A percentile compares a stretch with the other conserved stretches of the same genome.
These are phyloP conservation scores for Cairneyella variabilis DNA, from an alignment of 495 filamentous ascomycete species.

Conservation along the genomic window DNA sequence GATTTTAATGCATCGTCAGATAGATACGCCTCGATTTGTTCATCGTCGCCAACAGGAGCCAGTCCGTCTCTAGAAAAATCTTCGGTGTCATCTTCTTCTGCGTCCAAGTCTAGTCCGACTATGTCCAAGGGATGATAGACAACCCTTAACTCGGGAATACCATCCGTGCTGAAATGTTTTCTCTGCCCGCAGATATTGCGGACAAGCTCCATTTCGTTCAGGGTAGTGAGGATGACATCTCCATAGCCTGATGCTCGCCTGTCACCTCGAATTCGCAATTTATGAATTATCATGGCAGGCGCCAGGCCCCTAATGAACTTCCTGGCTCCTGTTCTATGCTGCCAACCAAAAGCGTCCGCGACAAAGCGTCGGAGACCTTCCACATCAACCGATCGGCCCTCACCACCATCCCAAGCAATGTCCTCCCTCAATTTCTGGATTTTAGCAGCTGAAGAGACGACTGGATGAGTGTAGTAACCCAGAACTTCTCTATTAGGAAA, in stretches of 20 bases:
- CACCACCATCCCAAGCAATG: conserved; percentile 57
- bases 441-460: conserved; percentile 61
- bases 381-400: too few species aligned
- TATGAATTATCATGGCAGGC: conserved; percentile 67
- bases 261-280: conserved; percentile 45
- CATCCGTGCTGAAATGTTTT: conserved; percentile 69
- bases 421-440: conserved; percentile 52
- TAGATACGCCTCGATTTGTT: conserved; percentile 46
- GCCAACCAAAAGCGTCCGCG: conserved; percentile 82
- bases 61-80: conserved; percentile 44
- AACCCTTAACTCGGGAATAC: conserved; percentile 69
- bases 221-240: conserved; percentile 38
- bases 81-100: conserved; percentile 59
- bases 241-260: conserved; percentile 23
- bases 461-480: conserved; percentile 81
- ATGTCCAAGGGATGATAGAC: conserved; percentile 73
- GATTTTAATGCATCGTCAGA: conserved; percentile 41
- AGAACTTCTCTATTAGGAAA: conserved; percentile 81
- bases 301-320: conserved; percentile 83
- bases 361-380: conserved; percentile 66
- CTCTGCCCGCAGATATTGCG: conserved; percentile 61
- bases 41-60: conserved; percentile 47
- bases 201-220: conserved; percentile 48
- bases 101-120: conserved; percentile 68
- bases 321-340: conserved; percentile 66